Conservation (phyloP, 495 filamentous ascomycete genomes). For the Bathelium albidoporum region DNA sequence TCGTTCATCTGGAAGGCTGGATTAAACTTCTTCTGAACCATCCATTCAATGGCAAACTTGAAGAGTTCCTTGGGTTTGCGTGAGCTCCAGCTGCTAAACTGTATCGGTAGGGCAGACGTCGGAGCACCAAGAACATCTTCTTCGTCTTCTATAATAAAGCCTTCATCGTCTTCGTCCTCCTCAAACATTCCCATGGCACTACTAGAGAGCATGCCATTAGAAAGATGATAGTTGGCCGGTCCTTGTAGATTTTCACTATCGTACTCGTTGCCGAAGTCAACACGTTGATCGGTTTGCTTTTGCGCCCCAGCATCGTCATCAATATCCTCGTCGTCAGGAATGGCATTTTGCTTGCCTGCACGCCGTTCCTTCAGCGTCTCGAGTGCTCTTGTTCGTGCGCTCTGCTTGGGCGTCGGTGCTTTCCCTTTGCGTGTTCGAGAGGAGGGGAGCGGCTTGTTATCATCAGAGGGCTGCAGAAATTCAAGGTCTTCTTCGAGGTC, state of each 20-base stretch:
- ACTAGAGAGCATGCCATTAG: neutral
- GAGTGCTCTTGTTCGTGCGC: conserved; percentile 21
- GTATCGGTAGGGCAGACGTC: conserved; percentile 44
- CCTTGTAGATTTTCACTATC: conserved; percentile 11
- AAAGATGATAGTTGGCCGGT: neutral
- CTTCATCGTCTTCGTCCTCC: conserved; percentile 53
- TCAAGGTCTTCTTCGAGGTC: conserved; percentile 31
- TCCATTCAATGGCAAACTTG: conserved; percentile 69
- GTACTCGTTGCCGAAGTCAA: neutral
- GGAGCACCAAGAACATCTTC: conserved; percentile 54
- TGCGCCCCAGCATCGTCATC: conserved; percentile 17
- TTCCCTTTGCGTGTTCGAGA: conserved; percentile 12
- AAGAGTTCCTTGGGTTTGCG: conserved; percentile 69
- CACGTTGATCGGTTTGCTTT: neutral
- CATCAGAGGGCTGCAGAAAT: conserved; percentile 20
- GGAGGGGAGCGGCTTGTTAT: conserved; percentile 13
- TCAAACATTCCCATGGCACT: conserved; percentile 21
- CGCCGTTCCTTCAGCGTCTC: conserved; percentile 25
- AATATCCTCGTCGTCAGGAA: conserved; percentile 10
- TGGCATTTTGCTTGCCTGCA: conserved; percentile 11
- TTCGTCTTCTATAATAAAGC: conserved; percentile 57
- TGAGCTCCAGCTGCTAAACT: conserved; percentile 56
- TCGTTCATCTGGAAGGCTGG: conserved; percentile 59
- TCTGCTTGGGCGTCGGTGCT: conserved; percentile 11
- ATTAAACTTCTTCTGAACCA: conserved; percentile 67